Percentiles rank a stretch among this genome's conserved stretches.
These are phyloP conservation scores for Aspergillus bridgeri DNA, from an alignment of 495 filamentous ascomycete genomes.

Conservation along the genomic window DNA sequence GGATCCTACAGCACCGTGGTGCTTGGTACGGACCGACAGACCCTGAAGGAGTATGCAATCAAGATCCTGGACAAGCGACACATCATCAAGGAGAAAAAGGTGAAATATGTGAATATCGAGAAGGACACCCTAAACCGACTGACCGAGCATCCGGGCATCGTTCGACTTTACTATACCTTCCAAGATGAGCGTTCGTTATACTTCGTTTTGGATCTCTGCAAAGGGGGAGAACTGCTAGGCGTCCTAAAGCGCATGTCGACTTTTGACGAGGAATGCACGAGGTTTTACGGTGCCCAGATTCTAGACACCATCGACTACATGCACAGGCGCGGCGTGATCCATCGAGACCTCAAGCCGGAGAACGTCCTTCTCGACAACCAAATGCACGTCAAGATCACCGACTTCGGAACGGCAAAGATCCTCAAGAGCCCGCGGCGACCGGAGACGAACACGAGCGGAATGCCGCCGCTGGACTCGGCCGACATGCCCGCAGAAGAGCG, in stretches of 20 bases:
- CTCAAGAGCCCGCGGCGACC: constrained; percentile 63
- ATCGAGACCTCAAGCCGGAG: constrained; percentile 95
- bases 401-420: constrained; percentile 97
- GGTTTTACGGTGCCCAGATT: constrained; percentile 95
- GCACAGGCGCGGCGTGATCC: constrained; percentile 94
- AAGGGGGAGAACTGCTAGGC: constrained; percentile 86
- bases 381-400: constrained; percentile 98
- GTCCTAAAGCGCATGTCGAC: constrained; percentile 90
- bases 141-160: constrained; percentile 94
- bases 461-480: constrained; percentile 47
- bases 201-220: constrained; percentile 93
- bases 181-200: constrained; percentile 95
- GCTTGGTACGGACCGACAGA: constrained; percentile 91
- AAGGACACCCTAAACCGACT: constrained; percentile 96
- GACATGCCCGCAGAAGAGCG: constrained; percentile 65
- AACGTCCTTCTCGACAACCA: constrained; percentile 93
- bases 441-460: constrained; percentile 37
- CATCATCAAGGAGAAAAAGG: constrained; percentile 99
- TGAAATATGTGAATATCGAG: constrained; percentile 99
- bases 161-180: constrained; percentile 97
- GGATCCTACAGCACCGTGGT: constrained; percentile 98
- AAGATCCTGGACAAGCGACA: constrained; percentile 98
- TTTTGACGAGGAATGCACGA: constrained; percentile 93
- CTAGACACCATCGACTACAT: constrained; percentile 96
- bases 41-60: constrained; percentile 93